These are phyloP conservation scores for Mycena floridula DNA, from an alignment of 768 basidiomycete genomes.

Conservation along the genomic window DNA sequence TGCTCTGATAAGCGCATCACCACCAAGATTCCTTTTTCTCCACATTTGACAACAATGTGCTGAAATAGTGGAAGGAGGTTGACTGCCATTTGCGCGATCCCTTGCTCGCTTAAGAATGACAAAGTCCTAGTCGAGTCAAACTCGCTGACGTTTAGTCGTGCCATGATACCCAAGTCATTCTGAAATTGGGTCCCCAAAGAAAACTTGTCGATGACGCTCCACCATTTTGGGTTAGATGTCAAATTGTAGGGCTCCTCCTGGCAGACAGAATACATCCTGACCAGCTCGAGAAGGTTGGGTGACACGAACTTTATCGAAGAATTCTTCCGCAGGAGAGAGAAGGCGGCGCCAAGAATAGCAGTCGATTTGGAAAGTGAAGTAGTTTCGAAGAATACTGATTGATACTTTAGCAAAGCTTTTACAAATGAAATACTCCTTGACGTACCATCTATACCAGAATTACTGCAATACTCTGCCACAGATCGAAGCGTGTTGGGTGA, in stretches of 20 bases:
- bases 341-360: slow-evolving; percentile 60
- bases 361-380: slow-evolving; percentile 83
- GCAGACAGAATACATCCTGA: slow-evolving; percentile 47
- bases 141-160: slow-evolving; percentile 38
- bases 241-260: slow-evolving; percentile 39
- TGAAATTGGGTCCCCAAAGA: slow-evolving; percentile 64
- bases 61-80: slow-evolving; percentile 81
- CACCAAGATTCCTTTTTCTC: slow-evolving; percentile 58
- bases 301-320: slow-evolving; percentile 67
- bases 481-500: slow-evolving; percentile 43
- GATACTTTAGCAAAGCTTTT: slow-evolving; percentile 16
- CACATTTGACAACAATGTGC: slow-evolving; percentile 82
- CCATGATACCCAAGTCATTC: slow-evolving; percentile 55
- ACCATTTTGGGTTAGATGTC: slow-evolving; percentile 53
- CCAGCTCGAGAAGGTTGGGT: slow-evolving; percentile 82
- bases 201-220: slow-evolving; percentile 58
- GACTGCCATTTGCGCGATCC: slow-evolving; percentile 75
- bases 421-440: too few relatives aligned
- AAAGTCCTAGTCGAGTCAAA: slow-evolving; percentile 38
- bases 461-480: slow-evolving; percentile 46
- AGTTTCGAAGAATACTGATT: slow-evolving; percentile 49
- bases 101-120: slow-evolving; percentile 59
- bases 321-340: too few relatives aligned
- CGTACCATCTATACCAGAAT: slow-evolving; percentile 45
- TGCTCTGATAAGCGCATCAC: slow-evolving; percentile 50